These are phyloP conservation scores for Pseudogymnoascus sp. DNA, from an alignment of 2,329 filamentous ascomycete genomes.

Conservation along the genomic window DNA sequence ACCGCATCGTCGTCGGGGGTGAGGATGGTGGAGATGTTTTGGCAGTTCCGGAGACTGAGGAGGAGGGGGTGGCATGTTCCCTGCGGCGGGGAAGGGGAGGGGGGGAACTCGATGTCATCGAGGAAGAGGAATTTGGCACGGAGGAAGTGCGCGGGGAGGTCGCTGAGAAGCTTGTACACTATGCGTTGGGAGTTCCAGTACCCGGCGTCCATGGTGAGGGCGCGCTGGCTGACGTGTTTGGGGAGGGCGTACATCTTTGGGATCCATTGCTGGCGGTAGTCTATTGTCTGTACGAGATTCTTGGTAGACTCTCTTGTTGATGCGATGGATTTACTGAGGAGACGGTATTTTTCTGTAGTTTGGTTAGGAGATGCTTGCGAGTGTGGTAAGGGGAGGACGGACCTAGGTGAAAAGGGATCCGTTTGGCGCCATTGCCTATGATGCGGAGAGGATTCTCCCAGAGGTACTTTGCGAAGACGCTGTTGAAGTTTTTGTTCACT, in stretches of 20 bases:
- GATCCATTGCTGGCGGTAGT: neutral
- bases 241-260: neutral
- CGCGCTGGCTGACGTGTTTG: neutral
- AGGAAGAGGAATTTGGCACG: neutral
- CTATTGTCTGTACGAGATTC: neutral
- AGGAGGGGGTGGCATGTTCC: neutral
- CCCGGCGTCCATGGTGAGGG: neutral
- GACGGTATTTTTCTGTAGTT: neutral
- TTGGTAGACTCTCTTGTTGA: neutral
- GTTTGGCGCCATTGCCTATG: neutral
- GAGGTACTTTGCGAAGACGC: neutral
- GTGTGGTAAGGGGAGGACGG: neutral
- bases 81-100: neutral
- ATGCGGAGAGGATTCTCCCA: neutral
- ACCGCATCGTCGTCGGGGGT: neutral
- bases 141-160: neutral
- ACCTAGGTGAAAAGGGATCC: neutral
- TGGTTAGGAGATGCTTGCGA: neutral
- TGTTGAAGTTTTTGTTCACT: neutral
- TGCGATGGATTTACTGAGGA: neutral
- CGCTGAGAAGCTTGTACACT: neutral
- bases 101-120: neutral
- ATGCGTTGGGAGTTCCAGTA: neutral
- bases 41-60: neutral
- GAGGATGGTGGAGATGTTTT: neutral